phyloP scores from a whole-genome alignment of 768 basidiomycete genomes.

The Xerocomellus amylosporus region DNA sequence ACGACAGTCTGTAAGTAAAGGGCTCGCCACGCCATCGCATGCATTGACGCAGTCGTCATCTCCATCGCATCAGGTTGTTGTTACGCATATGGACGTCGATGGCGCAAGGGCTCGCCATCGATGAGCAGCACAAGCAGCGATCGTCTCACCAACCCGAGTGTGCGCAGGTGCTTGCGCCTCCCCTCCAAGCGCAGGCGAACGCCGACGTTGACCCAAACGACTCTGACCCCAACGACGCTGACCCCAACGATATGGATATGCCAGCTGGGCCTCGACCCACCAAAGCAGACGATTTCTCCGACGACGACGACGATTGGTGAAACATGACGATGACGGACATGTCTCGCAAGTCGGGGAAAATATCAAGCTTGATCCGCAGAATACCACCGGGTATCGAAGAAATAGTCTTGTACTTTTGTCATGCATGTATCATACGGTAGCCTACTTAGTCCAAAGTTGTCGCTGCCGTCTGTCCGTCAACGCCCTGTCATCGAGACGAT shows the following conservation, averaged over 20 bases:
- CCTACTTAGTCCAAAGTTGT: no score
- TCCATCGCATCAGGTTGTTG: constrained; percentile 31
- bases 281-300: constrained; percentile 23
- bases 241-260: constrained; percentile 10
- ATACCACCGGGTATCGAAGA: not conserved
- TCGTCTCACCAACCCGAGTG: constrained; percentile 8
- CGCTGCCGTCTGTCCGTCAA: no score
- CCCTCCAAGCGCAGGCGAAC: not conserved
- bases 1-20: constrained; percentile 46
- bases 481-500: not conserved
- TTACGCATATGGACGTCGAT: constrained; percentile 47
- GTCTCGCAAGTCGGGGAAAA: not conserved
- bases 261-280: constrained; percentile 7
- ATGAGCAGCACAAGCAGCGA: constrained; percentile 39
- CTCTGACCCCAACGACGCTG: constrained; percentile 10
- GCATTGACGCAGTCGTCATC: not conserved
- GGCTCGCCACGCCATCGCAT: not conserved
- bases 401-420: not conserved
- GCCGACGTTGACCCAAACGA: constrained; percentile 14
- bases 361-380: not conserved
- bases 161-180: constrained; percentile 13
- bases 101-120: constrained; percentile 44
- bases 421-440: not conserved
- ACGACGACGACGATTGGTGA: constrained; percentile 30
- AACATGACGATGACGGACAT: no score